Conservation (phyloP, 345 rosid genomes). For the Cardiospermum halicacabum region DNA sequence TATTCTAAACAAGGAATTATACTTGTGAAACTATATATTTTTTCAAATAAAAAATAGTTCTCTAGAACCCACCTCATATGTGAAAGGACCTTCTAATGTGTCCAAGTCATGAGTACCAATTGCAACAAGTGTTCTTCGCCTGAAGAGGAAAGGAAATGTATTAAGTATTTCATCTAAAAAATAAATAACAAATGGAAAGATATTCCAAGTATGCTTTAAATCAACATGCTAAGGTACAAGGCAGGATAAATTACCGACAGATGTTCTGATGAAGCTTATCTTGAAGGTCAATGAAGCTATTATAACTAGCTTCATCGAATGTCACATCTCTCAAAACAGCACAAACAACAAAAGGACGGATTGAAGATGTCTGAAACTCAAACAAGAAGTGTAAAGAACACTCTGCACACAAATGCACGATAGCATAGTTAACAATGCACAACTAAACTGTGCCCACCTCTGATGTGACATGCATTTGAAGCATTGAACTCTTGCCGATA, state of each 20-base stretch:
- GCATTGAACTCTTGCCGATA: constrained; percentile 43
- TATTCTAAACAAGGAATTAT: neutral
- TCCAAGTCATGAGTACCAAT: constrained; percentile 99
- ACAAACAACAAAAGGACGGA: constrained; percentile 75
- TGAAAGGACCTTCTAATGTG: constrained; percentile 79
- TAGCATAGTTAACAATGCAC: neutral
- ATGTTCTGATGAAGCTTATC: constrained; percentile 96
- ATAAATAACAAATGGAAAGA: neutral
- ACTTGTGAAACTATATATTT: neutral
- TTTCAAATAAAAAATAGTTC: neutral
- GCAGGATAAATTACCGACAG: constrained; percentile 54
- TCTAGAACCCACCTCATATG: constrained; percentile 68
- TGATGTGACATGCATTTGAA: constrained; percentile 64
- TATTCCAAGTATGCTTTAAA: no score
- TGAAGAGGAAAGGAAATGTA: constrained; percentile 25
- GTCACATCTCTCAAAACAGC: constrained; percentile 81
- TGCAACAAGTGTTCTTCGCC: constrained; percentile 84
- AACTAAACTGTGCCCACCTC: constrained; percentile 40
- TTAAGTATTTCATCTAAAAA: neutral
- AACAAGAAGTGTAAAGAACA: neutral
- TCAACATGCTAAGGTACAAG: constrained; percentile 9
- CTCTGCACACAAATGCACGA: neutral
- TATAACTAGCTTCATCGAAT: constrained; percentile 80
- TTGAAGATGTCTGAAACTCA: constrained; percentile 49
- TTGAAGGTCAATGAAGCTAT: constrained; percentile 96